phyloP scores from a whole-genome alignment of 805 yeast species.

The Candida tibetensis region DNA sequence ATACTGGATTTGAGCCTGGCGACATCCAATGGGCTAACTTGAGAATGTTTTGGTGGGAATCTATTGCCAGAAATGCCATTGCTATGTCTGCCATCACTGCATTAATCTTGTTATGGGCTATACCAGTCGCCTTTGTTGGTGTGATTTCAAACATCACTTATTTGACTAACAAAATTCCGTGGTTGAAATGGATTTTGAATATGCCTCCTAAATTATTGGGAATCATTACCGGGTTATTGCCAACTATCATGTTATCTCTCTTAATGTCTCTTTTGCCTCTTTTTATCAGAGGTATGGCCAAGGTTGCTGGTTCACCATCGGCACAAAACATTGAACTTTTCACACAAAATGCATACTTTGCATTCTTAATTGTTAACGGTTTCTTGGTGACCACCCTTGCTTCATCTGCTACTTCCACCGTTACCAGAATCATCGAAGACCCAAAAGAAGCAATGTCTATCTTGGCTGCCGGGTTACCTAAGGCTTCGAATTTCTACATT shows the following conservation, averaged over 20 bases:
- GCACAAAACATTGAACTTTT: conserved; percentile 69
- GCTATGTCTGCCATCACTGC: conserved; percentile 56
- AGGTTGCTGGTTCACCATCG: conserved; percentile 68
- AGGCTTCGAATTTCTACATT: conserved; percentile 87
- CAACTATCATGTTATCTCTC: conserved; percentile 74
- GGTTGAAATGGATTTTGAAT: conserved; percentile 70
- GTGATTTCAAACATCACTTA: conserved; percentile 81
- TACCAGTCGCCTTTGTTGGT: conserved; percentile 98
- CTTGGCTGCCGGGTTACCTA: conserved; percentile 76
- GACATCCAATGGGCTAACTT: conserved; percentile 70
- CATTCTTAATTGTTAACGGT: conserved; percentile 86
- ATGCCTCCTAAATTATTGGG: conserved; percentile 74
- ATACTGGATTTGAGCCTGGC: conserved; percentile 59
- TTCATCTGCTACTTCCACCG: conserved; percentile 80
- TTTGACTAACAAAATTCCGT: conserved; percentile 67
- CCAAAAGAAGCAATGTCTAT: conserved; percentile 74
- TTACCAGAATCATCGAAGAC: conserved; percentile 59
- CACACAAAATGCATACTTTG: conserved; percentile 87
- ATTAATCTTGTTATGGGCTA: conserved; percentile 63
- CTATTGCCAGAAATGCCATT: conserved; percentile 50
- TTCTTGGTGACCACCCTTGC: conserved; percentile 81
- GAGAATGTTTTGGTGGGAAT: conserved; percentile 81
- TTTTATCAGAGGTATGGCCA: conserved; percentile 74
- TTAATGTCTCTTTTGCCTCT: conserved; percentile 88
- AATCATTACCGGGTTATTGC: conserved; percentile 81